A percentile compares a stretch with the other conserved stretches of the same genome.
phyloP scores from a whole-genome alignment of 1,284 basidiomycete species.

The Kwoniella shivajii region DNA sequence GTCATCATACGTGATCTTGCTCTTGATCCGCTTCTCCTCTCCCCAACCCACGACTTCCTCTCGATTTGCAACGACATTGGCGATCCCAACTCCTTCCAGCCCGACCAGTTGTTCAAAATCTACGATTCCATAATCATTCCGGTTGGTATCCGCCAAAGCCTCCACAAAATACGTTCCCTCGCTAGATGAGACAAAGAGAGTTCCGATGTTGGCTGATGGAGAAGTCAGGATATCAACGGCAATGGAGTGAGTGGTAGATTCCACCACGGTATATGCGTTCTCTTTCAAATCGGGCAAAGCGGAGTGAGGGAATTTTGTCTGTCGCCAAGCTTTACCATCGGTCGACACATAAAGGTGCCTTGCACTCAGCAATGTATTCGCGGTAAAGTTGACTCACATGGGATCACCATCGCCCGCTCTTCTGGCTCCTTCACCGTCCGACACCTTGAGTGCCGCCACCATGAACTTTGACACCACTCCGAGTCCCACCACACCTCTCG shows the following conservation, averaged over 20 bases:
- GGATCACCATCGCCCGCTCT: slow-evolving; percentile 63
- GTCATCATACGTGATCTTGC: slow-evolving; percentile 87
- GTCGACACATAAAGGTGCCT: slow-evolving; percentile 78
- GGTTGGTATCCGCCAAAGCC: slow-evolving; percentile 84
- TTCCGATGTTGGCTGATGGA: slow-evolving; percentile 73
- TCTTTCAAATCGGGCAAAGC: slow-evolving; percentile 45
- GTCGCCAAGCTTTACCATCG: slow-evolving; percentile 72
- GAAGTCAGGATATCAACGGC: slow-evolving; percentile 89
- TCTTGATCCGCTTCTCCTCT: slow-evolving; percentile 68
- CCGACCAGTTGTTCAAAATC: slow-evolving; percentile 92
- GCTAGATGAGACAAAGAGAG: slow-evolving; percentile 89
- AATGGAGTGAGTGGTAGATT: slow-evolving; percentile 87
- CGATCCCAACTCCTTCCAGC: slow-evolving; percentile 89
- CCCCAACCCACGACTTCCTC: slow-evolving; percentile 73
- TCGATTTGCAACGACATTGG: slow-evolving; percentile 82
- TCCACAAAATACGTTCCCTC: slow-evolving; percentile 96
- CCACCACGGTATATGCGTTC: slow-evolving; percentile 87
- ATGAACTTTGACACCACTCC: slow-evolving; percentile 89
- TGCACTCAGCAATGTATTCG: neutral
- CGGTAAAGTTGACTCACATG: slow-evolving; percentile 36
- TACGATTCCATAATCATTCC: slow-evolving; percentile 83
- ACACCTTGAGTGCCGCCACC: slow-evolving; percentile 75
- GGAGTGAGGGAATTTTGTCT: slow-evolving; percentile 54
- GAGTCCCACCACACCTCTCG: slow-evolving; percentile 80
- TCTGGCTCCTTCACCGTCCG: slow-evolving; percentile 20